Conservation (phyloP, 208 protist species). For the Trypanosoma congolense region DNA sequence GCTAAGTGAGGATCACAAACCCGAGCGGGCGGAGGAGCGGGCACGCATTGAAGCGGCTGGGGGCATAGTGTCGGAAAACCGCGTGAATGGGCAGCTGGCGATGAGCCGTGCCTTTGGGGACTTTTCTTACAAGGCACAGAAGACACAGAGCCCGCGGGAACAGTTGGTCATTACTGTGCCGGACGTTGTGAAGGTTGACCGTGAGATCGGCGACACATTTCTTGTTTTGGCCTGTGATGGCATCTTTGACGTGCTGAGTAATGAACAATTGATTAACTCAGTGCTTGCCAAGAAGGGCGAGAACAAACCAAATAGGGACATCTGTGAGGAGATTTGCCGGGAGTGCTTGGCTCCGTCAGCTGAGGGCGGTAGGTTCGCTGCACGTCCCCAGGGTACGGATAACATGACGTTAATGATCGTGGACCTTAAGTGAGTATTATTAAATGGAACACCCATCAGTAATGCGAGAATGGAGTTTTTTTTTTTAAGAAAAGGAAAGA, state of each 20-base stretch:
- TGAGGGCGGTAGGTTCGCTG: slow-evolving; percentile 25
- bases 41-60: slow-evolving; percentile 82
- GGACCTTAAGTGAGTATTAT: slow-evolving; percentile 24
- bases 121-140: slow-evolving; percentile 86
- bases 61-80: slow-evolving; percentile 85
- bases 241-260: slow-evolving; percentile 84
- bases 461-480: no score
- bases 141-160: slow-evolving; percentile 28
- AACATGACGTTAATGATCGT: slow-evolving; percentile 91
- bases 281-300: slow-evolving; percentile 27
- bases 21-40: slow-evolving; percentile 55
- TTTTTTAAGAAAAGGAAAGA: no score
- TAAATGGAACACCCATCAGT: no score
- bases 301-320: slow-evolving; percentile 40
- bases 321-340: slow-evolving; percentile 67
- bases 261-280: slow-evolving; percentile 71
- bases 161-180: slow-evolving; percentile 80
- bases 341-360: slow-evolving; percentile 58
- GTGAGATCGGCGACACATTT: slow-evolving; percentile 48
- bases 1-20: slow-evolving; percentile 92
- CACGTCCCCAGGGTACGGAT: slow-evolving; percentile 65
- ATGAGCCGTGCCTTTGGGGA: slow-evolving; percentile 93
- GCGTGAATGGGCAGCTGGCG: slow-evolving; percentile 92
- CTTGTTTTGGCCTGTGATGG: slow-evolving; percentile 86
- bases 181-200: slow-evolving; percentile 40